Percentiles rank a stretch among this genome's conserved stretches.
Conservation (phyloP, 305 asterid genomes). For the Solanum hybrid region DNA sequence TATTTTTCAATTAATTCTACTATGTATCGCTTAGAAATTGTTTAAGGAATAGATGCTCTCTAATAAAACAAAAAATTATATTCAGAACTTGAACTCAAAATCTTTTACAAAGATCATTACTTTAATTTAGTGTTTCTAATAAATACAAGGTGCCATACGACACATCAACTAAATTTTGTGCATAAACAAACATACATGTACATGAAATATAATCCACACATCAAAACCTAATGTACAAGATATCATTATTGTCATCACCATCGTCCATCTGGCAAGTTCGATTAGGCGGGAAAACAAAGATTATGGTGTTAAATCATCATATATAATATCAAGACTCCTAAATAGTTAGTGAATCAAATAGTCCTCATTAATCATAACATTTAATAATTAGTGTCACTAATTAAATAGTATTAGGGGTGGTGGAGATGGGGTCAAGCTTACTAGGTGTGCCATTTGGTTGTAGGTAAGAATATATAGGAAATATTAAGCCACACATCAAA, state of each 20-base stretch:
- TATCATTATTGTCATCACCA: background rate
- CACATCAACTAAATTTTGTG: background rate
- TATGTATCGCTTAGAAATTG: background rate
- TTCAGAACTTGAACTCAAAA: background rate
- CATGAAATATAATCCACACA: background rate
- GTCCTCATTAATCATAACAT: background rate
- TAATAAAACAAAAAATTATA: background rate
- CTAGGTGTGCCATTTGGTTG: background rate
- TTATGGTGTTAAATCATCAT: background rate
- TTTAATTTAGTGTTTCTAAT: background rate
- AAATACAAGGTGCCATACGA: background rate
- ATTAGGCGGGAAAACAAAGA: background rate
- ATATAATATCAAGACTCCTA: background rate
- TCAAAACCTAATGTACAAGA: background rate
- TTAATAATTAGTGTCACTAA: background rate
- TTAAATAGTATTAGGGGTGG: background rate
- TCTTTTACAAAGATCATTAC: accelerated
- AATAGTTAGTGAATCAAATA: background rate
- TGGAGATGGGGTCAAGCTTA: too few relatives aligned
- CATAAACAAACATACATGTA: background rate
- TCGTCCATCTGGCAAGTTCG: background rate
- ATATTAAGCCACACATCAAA: background rate
- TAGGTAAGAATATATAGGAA: background rate
- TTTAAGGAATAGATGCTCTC: accelerated
- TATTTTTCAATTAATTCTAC: too few relatives aligned